Evolutionary conservation across 805 yeast genomes (phyloP).

Genomic region (Yamadazyma laniorum): DNA sequence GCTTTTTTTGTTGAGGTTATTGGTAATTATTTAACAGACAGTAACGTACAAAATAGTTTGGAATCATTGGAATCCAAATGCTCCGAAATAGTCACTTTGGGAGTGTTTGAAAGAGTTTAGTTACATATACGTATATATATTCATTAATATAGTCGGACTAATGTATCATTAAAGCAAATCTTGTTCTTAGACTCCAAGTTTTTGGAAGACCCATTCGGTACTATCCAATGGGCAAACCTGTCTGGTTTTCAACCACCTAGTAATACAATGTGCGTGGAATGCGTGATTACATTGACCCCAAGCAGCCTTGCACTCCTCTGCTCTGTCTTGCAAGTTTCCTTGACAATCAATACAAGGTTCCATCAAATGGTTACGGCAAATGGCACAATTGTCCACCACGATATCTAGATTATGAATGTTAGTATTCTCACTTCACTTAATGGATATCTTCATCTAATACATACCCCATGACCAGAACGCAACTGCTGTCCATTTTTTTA

Average conservation of each 20-base stretch:
- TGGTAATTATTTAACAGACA: slow-evolving; percentile 32
- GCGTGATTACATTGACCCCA: slow-evolving; percentile 98
- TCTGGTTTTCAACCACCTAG: slow-evolving; percentile 92
- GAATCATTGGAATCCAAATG: slow-evolving; percentile 44
- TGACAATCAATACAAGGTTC: slow-evolving; percentile 98
- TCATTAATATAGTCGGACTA: neutral
- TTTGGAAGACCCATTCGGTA: slow-evolving; percentile 74
- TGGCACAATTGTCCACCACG: slow-evolving; percentile 94
- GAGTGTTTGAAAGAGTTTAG: slow-evolving; percentile 50
- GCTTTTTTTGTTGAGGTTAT: slow-evolving; percentile 75
- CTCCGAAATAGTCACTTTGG: slow-evolving; percentile 55
- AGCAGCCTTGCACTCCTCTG: slow-evolving; percentile 86
- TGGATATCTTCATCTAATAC: slow-evolving; percentile 17
- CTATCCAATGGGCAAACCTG: slow-evolving; percentile 96
- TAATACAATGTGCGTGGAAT: slow-evolving; percentile 96
- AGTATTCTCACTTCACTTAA: slow-evolving; percentile 12
- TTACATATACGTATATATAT: slow-evolving; percentile 15
- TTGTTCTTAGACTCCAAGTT: slow-evolving; percentile 68
- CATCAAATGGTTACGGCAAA: slow-evolving; percentile 97
- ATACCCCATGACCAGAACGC: slow-evolving; percentile 99
- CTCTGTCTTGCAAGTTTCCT: slow-evolving; percentile 64
- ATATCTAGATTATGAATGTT: slow-evolving; percentile 45
- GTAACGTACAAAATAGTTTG: slow-evolving; percentile 34
- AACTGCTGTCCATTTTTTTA: slow-evolving; percentile 97
- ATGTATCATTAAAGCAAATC: neutral